These are phyloP conservation scores for Psilocybe sp. DNA, from an alignment of 768 basidiomycete species.

Conservation along the genomic window DNA sequence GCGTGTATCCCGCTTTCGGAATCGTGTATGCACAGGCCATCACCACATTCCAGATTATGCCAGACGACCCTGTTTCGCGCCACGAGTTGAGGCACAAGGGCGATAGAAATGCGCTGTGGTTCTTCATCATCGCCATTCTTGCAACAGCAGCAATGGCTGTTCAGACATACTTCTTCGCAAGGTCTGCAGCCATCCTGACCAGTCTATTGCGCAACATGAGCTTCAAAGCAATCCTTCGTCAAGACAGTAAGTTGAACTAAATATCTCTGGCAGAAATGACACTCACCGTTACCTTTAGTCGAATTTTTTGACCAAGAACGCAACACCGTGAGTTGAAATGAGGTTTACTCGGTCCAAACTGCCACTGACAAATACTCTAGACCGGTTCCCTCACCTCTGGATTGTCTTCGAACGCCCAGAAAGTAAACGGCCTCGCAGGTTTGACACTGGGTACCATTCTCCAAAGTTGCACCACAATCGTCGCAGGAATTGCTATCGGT, in stretches of 20 bases:
- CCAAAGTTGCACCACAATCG: conserved; percentile 69
- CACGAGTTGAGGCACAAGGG: conserved; percentile 34
- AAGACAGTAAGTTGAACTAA: conserved; percentile 77
- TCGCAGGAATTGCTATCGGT: conserved; percentile 74
- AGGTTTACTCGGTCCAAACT: conserved; percentile 4
- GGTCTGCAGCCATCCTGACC: conserved; percentile 68
- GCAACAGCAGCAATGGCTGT: conserved; percentile 56
- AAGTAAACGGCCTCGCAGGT: conserved; percentile 85
- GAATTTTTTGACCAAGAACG: conserved; percentile 89
- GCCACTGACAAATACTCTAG: conserved; percentile 25
- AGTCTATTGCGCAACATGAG: conserved; percentile 64
- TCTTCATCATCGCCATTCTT: conserved; percentile 77
- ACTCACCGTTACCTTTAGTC: conserved; percentile 50
- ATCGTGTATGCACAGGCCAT: conserved; percentile 66
- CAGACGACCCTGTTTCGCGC: conserved; percentile 36
- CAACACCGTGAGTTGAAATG: conserved; percentile 53
- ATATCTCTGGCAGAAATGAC: conserved; percentile 83
- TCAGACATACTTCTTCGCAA: conserved; percentile 72
- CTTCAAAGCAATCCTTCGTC: conserved; percentile 81
- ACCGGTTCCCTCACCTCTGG: conserved; percentile 79
- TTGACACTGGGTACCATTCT: conserved; percentile 86
- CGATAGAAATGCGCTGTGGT: conserved; percentile 69
- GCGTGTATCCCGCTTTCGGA: conserved; percentile 69
- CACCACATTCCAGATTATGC: conserved; percentile 44
- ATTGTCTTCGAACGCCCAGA: conserved; percentile 85